Conservation (phyloP, 139 green algal species). For the Nannochloris sp. region DNA sequence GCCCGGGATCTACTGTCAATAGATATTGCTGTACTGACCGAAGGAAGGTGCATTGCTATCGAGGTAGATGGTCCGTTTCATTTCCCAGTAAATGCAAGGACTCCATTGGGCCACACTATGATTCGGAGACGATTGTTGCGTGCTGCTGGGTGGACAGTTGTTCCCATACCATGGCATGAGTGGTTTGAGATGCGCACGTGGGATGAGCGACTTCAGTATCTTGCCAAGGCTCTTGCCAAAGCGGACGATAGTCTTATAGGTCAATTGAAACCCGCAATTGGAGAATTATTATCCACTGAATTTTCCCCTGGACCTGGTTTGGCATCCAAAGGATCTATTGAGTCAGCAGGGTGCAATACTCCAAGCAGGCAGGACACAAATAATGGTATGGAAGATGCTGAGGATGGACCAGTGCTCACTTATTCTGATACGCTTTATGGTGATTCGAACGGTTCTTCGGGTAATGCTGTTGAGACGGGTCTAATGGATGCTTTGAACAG, state of each 20-base stretch:
- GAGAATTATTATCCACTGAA: constrained; percentile 7
- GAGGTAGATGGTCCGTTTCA: constrained; percentile 49
- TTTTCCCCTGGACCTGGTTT: constrained; percentile 9
- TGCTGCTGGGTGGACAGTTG: constrained; percentile 33
- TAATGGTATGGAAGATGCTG: background rate
- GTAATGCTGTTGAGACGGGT: background rate
- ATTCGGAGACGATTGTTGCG: constrained; percentile 32
- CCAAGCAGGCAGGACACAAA: background rate
- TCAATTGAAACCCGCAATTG: background rate
- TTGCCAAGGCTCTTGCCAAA: constrained; percentile 3
- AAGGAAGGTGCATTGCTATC: constrained; percentile 24
- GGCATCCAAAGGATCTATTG: background rate
- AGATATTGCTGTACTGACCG: constrained; percentile 33
- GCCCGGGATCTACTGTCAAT: constrained; percentile 31
- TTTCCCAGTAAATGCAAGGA: constrained; percentile 38
- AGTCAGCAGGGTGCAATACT: background rate
- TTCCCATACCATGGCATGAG: constrained; percentile 37
- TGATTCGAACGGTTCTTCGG: background rate
- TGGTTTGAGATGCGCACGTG: constrained; percentile 10
- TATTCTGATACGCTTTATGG: background rate
- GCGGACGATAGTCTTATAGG: constrained; percentile 3
- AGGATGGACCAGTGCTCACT: background rate
- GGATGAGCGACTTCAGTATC: constrained; percentile 9
- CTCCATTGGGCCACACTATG: constrained; percentile 37
- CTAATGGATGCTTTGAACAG: constrained; percentile 3